These are phyloP conservation scores for Fusarium xylarioides DNA, from an alignment of 2,329 filamentous ascomycete genomes.

Conservation along the genomic window DNA sequence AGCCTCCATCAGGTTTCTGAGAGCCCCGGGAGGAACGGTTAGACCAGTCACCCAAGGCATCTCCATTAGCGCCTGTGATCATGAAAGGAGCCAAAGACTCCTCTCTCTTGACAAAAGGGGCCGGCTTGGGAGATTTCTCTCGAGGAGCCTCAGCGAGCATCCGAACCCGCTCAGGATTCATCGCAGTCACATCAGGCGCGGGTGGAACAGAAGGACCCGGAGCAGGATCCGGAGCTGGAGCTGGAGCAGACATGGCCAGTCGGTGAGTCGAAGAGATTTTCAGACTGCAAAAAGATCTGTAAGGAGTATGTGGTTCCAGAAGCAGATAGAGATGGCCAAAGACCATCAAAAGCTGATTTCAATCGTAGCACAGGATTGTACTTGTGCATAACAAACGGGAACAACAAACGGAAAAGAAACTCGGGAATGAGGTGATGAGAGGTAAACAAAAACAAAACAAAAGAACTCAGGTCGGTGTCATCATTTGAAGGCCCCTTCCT, in stretches of 20 bases:
- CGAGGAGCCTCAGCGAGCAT: conserved; percentile 35
- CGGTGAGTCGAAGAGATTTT: background rate
- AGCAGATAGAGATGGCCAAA: background rate
- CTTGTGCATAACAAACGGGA: background rate
- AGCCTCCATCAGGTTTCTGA: background rate
- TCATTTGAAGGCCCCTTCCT: background rate
- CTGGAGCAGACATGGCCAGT: background rate
- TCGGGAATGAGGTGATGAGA: background rate
- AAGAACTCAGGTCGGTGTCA: background rate
- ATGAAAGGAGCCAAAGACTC: background rate
- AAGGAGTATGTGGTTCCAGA: background rate
- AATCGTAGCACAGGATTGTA: background rate
- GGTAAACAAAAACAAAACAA: background rate
- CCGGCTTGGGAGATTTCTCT: conserved; percentile 2
- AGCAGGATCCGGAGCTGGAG: background rate
- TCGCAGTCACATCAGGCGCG: conserved; percentile 11
- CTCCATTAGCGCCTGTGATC: conserved; percentile 28
- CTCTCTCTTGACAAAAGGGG: conserved; percentile 13
- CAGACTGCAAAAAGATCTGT: too few species aligned
- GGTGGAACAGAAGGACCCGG: background rate
- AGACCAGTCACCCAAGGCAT: conserved; percentile 28
- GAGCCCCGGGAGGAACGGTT: conserved; percentile 3
- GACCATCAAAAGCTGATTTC: background rate
- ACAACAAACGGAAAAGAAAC: background rate
- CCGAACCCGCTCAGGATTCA: conserved; percentile 43